phyloP scores from a whole-genome alignment of 805 yeast genomes.

The Pichia kluyveri region DNA sequence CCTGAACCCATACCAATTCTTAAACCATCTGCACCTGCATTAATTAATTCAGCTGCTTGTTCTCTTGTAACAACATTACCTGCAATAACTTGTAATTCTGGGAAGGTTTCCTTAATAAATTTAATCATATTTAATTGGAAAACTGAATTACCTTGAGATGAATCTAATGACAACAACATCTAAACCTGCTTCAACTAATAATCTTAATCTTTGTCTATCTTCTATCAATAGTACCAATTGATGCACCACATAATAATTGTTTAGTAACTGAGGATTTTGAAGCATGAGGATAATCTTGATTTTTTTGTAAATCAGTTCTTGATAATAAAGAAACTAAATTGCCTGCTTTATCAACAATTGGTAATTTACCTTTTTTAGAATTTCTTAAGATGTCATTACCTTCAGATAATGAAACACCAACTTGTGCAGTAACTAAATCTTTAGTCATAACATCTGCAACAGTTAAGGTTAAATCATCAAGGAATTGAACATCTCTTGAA shows the following conservation, averaged over 20 bases:
- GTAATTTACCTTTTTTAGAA: slow-evolving; percentile 96
- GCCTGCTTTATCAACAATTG: slow-evolving; percentile 73
- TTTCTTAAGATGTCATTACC: slow-evolving; percentile 87
- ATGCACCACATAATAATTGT: slow-evolving; percentile 97
- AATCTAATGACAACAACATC: slow-evolving; percentile 93
- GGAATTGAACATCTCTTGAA: slow-evolving; percentile 94
- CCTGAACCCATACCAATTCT: slow-evolving; percentile 99
- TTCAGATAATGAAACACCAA: slow-evolving; percentile 72
- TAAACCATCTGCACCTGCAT: slow-evolving; percentile 95
- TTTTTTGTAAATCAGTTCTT: slow-evolving; percentile 95
- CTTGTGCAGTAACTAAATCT: slow-evolving; percentile 73
- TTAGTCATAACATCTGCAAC: slow-evolving; percentile 84
- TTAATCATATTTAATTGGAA: slow-evolving; percentile 91
- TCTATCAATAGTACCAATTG: slow-evolving; percentile 90
- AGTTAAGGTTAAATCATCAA: slow-evolving; percentile 54
- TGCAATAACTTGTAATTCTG: slow-evolving; percentile 82
- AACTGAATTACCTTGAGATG: slow-evolving; percentile 94
- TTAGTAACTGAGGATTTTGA: slow-evolving; percentile 88
- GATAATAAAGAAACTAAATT: slow-evolving; percentile 82
- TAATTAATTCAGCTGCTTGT: slow-evolving; percentile 92
- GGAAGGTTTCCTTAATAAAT: slow-evolving; percentile 77
- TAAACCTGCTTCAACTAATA: slow-evolving; percentile 90
- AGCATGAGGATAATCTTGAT: slow-evolving; percentile 87
- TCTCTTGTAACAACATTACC: slow-evolving; percentile 99
- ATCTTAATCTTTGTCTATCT: slow-evolving; percentile 75